phyloP scores from a whole-genome alignment of 176 grass and related monocot genomes.

The Canna indica region DNA sequence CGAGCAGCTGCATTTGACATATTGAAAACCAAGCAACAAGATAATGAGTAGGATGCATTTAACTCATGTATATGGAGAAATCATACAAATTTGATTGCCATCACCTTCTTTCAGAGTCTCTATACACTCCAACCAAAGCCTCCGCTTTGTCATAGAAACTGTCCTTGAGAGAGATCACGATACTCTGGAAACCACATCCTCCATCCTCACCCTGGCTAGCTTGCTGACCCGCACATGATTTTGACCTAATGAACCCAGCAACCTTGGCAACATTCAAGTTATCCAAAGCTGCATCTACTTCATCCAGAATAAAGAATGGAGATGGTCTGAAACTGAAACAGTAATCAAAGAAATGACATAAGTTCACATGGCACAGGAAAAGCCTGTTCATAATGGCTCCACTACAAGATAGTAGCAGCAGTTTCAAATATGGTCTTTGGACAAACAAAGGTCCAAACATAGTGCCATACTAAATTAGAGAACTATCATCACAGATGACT shows the following conservation, averaged over 20 bases:
- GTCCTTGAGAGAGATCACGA: conserved; percentile 95
- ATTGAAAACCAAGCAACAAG: neutral
- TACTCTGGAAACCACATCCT: conserved; percentile 86
- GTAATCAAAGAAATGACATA: neutral
- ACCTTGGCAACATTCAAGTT: conserved; percentile 99
- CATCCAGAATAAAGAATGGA: conserved; percentile 98
- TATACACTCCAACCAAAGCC: conserved; percentile 93
- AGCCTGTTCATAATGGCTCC: neutral
- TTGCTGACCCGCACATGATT: conserved; percentile 53
- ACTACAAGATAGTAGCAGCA: too few relatives aligned
- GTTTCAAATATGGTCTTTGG: too few relatives aligned
- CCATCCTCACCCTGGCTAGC: conserved; percentile 37
- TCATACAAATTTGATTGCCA: neutral
- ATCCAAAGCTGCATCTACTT: conserved; percentile 95
- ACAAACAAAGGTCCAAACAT: too few relatives aligned
- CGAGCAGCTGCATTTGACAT: conserved; percentile 61
- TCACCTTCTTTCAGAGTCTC: conserved; percentile 78
- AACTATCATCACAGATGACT: too few relatives aligned
- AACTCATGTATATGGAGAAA: neutral
- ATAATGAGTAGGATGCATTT: conserved; percentile 1
- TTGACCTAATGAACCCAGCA: conserved; percentile 92
- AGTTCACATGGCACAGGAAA: conserved; percentile 1
- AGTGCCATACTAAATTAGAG: too few relatives aligned
- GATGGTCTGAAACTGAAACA: conserved; percentile 80
- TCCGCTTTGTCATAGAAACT: conserved; percentile 98